These are phyloP conservation scores for Lactarius hengduanensis DNA, from an alignment of 768 basidiomycete genomes.

Conservation along the genomic window DNA sequence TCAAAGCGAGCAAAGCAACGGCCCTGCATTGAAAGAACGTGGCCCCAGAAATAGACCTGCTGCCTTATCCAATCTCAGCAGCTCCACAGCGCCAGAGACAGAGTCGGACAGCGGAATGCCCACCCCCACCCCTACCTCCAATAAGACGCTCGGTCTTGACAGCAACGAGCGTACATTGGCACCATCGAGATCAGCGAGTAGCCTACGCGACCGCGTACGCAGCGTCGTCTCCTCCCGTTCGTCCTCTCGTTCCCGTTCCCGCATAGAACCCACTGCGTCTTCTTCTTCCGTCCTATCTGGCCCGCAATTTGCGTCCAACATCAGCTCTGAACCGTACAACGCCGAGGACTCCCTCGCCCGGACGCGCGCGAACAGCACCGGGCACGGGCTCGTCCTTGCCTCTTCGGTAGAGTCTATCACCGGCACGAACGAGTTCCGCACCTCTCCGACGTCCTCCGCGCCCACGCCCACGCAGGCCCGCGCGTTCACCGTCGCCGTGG, in stretches of 20 bases:
- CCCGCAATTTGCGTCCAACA: background rate
- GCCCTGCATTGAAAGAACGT: constrained; percentile 23
- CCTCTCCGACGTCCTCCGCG: constrained; percentile 11
- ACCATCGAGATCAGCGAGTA: constrained; percentile 24
- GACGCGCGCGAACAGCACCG: background rate
- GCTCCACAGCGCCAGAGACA: constrained; percentile 3
- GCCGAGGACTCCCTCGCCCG: constrained; percentile 20
- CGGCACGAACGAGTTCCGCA: background rate
- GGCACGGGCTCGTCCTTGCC: constrained; percentile 28
- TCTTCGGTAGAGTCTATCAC: constrained; percentile 50
- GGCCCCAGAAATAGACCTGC: constrained; percentile 18
- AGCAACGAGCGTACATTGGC: constrained; percentile 15
- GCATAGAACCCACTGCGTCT: constrained; percentile 2
- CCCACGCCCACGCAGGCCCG: constrained; percentile 12
- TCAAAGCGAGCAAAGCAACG: constrained; percentile 24
- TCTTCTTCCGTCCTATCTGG: background rate
- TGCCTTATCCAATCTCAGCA: constrained; percentile 20
- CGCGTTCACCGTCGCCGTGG: constrained; percentile 7
- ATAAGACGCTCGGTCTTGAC: constrained; percentile 9
- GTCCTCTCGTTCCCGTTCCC: constrained; percentile 15
- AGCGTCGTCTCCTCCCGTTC: constrained; percentile 25
- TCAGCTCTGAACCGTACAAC: constrained; percentile 2
- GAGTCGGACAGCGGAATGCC: constrained; percentile 21
- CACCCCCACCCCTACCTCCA: constrained; percentile 19
- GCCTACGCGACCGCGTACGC: constrained; percentile 27